These are phyloP conservation scores for Crithidia sp. DNA, from an alignment of 208 protist species.

Conservation along the genomic window DNA sequence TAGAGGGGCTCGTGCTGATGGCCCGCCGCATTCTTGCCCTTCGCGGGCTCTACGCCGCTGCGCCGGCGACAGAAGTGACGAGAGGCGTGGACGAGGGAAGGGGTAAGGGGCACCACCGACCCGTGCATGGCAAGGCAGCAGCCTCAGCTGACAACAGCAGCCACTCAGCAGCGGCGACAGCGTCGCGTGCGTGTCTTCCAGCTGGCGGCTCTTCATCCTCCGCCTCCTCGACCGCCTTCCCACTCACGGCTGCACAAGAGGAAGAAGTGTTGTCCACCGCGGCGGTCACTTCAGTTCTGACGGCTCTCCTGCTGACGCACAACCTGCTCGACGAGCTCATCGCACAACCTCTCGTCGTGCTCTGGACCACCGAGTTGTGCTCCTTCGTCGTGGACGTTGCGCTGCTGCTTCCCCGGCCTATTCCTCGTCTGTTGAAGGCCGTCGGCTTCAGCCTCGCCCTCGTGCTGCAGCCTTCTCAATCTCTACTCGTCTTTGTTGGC, in stretches of 20 bases:
- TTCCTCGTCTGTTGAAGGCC: constrained; percentile 43
- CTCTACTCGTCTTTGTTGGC: constrained; percentile 55
- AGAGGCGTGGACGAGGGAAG: background rate
- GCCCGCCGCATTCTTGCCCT: constrained; percentile 52
- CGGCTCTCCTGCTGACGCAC: constrained; percentile 40
- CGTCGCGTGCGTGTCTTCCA: background rate
- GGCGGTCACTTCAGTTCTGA: constrained; percentile 46
- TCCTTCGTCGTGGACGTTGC: constrained; percentile 54
- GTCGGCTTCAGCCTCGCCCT: constrained; percentile 46
- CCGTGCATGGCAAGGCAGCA: background rate
- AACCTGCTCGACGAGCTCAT: constrained; percentile 39
- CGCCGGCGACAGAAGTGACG: background rate
- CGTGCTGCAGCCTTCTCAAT: constrained; percentile 47
- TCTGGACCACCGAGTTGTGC: constrained; percentile 51
- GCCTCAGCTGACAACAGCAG: too few relatives aligned
- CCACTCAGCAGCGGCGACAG: too few relatives aligned
- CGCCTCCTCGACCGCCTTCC: background rate
- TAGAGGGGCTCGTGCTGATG: constrained; percentile 44
- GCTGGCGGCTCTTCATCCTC: background rate
- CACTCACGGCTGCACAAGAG: constrained; percentile 23
- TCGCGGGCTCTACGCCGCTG: constrained; percentile 21
- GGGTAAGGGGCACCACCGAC: background rate
- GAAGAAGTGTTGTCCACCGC: constrained; percentile 38
- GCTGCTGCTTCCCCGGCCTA: constrained; percentile 37
- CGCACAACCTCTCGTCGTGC: constrained; percentile 29